Evolutionary conservation across 306 rosid species (phyloP), one percentile per base, ranked within the genome.

Genomic region (Echinosophora koreensis): DNA sequence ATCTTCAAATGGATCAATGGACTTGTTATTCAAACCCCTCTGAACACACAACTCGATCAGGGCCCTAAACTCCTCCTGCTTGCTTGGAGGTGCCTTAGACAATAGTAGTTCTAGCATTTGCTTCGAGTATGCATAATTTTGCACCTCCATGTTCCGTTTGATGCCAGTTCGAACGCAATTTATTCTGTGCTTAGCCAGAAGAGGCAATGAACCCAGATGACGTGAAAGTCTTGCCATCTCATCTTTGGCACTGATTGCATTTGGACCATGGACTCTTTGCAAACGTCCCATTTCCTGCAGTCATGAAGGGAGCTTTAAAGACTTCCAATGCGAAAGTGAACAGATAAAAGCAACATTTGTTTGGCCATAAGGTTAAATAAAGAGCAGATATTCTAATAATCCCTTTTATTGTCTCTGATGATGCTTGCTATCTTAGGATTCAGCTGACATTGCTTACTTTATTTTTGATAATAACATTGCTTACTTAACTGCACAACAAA

Each of bases 141-240:
- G 99, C 76, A 95, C 99, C 80, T 92, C 99, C 88, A 92, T 95
- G 80, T 95, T 95, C 59, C 97, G 90, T 82, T 95, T 92, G 54
- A 95, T 92, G 75, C 97, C 97, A 68, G 99, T 95, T 71, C 99
- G 92, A 61, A 95, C 89, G 90, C 99, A 95, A 75, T 92, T 90
- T 84, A 92, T 95, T 61, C 99, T 86, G 85, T 95, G 99, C 84
- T 89, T 92, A 16, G 99, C 97, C 59, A 89, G 88, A 80, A 95
- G 97, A 61, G 99, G 99, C 86, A 95, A 88, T 5, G 99, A 92
- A 84, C 97, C 99, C 5, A 95, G 84, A 85, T 95, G 97, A 67
- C 99, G 97, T 10, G 99, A 87, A 56, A 95, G 93, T 76, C 99
- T 92, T 60, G 91, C 97, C 99, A 95, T 95, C 90, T 95, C 99